Percentiles rank a stretch among this genome's conserved stretches.
Conservation (phyloP, 23 red algal species). For the Gracilaria domingensis region DNA sequence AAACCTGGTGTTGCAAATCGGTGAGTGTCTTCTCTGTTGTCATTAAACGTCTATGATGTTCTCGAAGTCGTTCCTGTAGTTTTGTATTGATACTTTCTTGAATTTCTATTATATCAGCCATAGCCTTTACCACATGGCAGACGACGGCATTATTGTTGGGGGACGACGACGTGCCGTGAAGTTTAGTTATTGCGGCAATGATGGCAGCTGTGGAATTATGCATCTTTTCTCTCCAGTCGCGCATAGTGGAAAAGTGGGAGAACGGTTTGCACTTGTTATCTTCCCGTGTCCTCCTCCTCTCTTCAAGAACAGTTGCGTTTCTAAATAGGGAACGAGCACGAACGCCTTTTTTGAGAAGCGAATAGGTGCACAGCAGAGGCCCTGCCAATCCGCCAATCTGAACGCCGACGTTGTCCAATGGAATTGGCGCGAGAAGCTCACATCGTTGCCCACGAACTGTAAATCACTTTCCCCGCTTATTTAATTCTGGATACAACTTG, state of each 20-base stretch:
- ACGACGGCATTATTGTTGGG: background rate
- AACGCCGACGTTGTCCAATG: too few relatives aligned
- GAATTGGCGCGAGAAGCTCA: too few relatives aligned
- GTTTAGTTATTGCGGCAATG: background rate
- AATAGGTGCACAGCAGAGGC: too few relatives aligned
- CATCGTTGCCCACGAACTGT: too few relatives aligned
- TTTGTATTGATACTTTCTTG: constrained; percentile 8
- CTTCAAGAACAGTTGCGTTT: too few relatives aligned
- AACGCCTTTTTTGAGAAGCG: too few relatives aligned
- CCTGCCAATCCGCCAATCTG: too few relatives aligned
- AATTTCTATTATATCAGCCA: background rate
- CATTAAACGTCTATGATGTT: background rate
- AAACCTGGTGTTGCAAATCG: background rate
- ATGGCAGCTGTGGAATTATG: constrained; percentile 10
- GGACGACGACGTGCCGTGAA: background rate
- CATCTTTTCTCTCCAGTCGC: constrained; percentile 10
- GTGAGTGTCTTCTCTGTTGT: background rate
- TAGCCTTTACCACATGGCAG: background rate
- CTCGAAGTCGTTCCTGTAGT: background rate
- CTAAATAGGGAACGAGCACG: too few relatives aligned
- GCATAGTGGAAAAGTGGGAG: background rate
- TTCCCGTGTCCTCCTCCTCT: background rate
- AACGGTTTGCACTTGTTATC: background rate
- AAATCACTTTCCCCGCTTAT: too few relatives aligned
- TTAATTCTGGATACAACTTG: too few relatives aligned